Evolutionary conservation across 805 yeast genomes (phyloP).

Genomic region (Diddensiella santjacobensis): DNA sequence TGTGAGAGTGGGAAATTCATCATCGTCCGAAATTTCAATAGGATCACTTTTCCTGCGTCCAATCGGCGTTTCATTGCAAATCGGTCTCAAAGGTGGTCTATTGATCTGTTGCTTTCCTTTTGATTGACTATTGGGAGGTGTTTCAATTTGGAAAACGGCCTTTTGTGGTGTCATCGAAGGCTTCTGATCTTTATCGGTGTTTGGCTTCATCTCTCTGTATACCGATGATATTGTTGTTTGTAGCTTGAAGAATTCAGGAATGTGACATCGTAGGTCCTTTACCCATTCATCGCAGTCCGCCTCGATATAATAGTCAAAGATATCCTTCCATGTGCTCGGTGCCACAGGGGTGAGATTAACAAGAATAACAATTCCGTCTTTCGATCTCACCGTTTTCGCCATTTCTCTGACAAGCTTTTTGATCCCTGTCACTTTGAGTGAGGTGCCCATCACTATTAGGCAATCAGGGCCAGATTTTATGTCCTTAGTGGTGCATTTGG

Average conservation of each 20-base stretch:
- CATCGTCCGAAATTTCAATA: not conserved
- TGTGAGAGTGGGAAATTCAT: not conserved
- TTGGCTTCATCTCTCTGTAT: not conserved
- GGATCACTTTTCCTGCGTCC: not conserved
- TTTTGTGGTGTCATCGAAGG: not conserved
- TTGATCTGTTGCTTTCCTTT: not conserved
- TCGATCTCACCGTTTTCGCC: slow-evolving; percentile 68
- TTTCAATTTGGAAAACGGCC: not conserved
- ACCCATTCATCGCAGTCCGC: slow-evolving; percentile 86
- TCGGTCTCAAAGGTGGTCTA: not conserved
- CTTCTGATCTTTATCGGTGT: not conserved
- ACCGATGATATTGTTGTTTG: slow-evolving; percentile 9
- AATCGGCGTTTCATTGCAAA: not conserved
- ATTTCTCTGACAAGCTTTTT: slow-evolving; percentile 66
- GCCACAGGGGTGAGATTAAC: slow-evolving; percentile 66
- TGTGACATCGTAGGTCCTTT: slow-evolving; percentile 13
- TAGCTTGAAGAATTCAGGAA: slow-evolving; percentile 14
- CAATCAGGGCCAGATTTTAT: slow-evolving; percentile 61
- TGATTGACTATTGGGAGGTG: not conserved
- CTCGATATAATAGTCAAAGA: slow-evolving; percentile 74
- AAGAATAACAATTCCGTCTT: slow-evolving; percentile 73
- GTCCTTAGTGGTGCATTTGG: slow-evolving; percentile 66
- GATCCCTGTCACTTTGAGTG: slow-evolving; percentile 87
- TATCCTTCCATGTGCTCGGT: slow-evolving; percentile 57
- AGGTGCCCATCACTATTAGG: slow-evolving; percentile 87